These are phyloP conservation scores for Flammula alnicola DNA, from an alignment of 1,284 basidiomycete species.

Conservation along the genomic window DNA sequence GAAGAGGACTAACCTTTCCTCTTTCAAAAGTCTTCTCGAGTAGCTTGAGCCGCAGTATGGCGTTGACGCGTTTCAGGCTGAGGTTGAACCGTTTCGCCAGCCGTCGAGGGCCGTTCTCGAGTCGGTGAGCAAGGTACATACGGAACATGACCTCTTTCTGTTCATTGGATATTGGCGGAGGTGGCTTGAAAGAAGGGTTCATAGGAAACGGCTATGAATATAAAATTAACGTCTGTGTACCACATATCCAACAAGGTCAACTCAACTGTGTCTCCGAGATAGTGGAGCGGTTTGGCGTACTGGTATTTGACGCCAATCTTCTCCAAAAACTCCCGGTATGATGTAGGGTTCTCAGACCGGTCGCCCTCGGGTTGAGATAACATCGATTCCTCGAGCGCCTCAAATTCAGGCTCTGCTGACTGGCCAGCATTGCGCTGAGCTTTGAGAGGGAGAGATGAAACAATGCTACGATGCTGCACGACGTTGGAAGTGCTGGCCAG, in stretches of 20 bases:
- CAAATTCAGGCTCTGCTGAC: slow-evolving; percentile 24
- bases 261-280: slow-evolving; percentile 64
- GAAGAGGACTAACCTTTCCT: slow-evolving; percentile 64
- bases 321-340: slow-evolving; percentile 33
- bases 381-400: slow-evolving; percentile 17
- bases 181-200: slow-evolving; percentile 81
- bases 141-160: slow-evolving; percentile 59
- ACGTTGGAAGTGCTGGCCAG: slow-evolving; percentile 16
- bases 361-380: slow-evolving; percentile 21
- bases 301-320: slow-evolving; percentile 29
- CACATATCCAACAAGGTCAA: slow-evolving; percentile 30
- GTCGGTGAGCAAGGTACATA: slow-evolving; percentile 60
- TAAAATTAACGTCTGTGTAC: slow-evolving; percentile 15
- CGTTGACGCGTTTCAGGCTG: slow-evolving; percentile 77
- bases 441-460: slow-evolving; percentile 28
- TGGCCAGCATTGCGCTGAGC: slow-evolving; percentile 28
- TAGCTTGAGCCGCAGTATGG: slow-evolving; percentile 79
- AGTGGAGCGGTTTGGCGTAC: slow-evolving; percentile 51
- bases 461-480: slow-evolving; percentile 30
- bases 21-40: slow-evolving; percentile 65
- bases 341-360: slow-evolving; percentile 17
- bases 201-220: slow-evolving; percentile 73
- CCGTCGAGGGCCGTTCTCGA: slow-evolving; percentile 58
- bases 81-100: slow-evolving; percentile 66
- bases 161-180: slow-evolving; percentile 70